phyloP scores from a whole-genome alignment of 148 eudicot genomes.

The Mesembryanthemum crystallinum region DNA sequence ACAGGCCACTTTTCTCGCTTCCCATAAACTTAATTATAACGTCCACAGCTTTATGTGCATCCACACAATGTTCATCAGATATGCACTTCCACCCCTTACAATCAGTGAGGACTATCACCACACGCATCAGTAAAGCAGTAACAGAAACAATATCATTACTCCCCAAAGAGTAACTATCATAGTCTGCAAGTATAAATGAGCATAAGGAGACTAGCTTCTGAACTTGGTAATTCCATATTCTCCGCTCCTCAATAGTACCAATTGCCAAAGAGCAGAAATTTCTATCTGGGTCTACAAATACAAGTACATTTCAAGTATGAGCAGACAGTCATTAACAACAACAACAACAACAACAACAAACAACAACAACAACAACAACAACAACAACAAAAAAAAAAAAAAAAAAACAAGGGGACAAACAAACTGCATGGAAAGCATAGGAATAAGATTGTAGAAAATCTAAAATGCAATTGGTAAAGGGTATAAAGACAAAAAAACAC shows the following conservation, averaged over 20 bases:
- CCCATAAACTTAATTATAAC: slow-evolving; percentile 63
- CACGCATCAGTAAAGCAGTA: slow-evolving; percentile 66
- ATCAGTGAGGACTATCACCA: slow-evolving; percentile 74
- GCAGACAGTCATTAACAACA: not conserved
- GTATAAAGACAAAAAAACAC: not conserved
- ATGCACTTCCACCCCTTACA: slow-evolving; percentile 70
- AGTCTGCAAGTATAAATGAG: slow-evolving; percentile 60
- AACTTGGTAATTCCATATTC: slow-evolving; percentile 68
- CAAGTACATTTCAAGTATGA: slow-evolving; percentile 8
- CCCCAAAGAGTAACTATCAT: slow-evolving; percentile 38
- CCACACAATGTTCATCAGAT: slow-evolving; percentile 38
- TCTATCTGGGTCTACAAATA: slow-evolving; percentile 52
- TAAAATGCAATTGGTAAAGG: slow-evolving; percentile 7
- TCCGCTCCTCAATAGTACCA: slow-evolving; percentile 61
- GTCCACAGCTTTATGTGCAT: slow-evolving; percentile 58
- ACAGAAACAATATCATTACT: slow-evolving; percentile 48
- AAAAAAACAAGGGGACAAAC: not conserved
- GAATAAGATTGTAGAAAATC: slow-evolving; percentile 1
- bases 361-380: no score
- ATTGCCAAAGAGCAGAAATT: slow-evolving; percentile 69
- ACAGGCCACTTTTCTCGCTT: slow-evolving; percentile 59
- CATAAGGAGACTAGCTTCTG: slow-evolving; percentile 67
- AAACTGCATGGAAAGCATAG: not conserved
- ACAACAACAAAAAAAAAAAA: no score
- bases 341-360: no score